Evolutionary conservation across 129 eudicot species (phyloP).

Genomic region (Dittrichia graveolens): DNA sequence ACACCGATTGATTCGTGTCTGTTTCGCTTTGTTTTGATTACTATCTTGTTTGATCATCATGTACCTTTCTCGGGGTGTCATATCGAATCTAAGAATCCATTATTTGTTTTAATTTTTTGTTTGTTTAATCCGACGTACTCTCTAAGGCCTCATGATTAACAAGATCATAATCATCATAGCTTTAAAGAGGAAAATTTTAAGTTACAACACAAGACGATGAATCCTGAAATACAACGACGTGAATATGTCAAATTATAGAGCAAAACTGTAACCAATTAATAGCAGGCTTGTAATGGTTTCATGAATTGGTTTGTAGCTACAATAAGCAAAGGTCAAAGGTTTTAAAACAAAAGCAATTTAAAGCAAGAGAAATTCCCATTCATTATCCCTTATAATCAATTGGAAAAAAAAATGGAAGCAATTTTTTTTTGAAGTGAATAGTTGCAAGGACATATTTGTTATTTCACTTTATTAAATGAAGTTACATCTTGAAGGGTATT

Average conservation of each 20-base stretch:
- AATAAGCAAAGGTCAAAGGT: background rate
- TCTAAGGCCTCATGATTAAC: background rate
- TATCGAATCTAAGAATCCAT: background rate
- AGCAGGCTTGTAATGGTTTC: background rate
- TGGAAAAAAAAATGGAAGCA: no score
- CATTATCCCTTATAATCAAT: no score
- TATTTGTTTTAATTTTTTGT: background rate
- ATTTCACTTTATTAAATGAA: no score
- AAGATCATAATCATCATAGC: background rate
- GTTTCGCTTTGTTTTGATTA: background rate
- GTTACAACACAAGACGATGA: background rate
- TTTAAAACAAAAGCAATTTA: background rate
- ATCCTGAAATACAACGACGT: background rate
- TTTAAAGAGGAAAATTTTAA: background rate
- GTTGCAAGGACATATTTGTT: no score
- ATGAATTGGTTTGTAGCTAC: no score
- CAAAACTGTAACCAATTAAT: background rate
- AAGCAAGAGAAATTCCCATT: no score
- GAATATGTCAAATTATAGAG: background rate
- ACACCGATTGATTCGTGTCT: constrained; percentile 13
- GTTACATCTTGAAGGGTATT: no score
- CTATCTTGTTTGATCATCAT: constrained; percentile 30
- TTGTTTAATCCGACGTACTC: background rate
- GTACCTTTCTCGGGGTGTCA: constrained; percentile 23
- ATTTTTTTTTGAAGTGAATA: no score